Percentiles rank a stretch among this genome's conserved stretches.
Evolutionary conservation across 306 rosid species (phyloP).

Genomic region (Senna tora): DNA sequence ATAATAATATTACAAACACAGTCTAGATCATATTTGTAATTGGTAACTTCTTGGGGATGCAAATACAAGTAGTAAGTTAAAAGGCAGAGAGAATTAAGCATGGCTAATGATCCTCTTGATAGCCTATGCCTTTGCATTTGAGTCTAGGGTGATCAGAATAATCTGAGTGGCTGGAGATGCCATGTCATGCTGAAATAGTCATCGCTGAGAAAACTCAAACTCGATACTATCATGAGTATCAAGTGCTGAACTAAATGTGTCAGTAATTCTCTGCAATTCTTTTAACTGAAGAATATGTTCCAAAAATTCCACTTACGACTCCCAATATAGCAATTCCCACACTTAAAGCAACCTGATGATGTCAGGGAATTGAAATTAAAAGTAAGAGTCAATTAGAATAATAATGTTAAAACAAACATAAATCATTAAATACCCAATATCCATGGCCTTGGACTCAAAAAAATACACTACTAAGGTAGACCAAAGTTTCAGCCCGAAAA

Average conservation of each 20-base stretch:
- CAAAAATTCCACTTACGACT: constrained; percentile 49
- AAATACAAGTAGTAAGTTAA: neutral
- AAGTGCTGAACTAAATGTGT: neutral
- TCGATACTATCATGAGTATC: neutral
- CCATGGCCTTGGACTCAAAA: no score
- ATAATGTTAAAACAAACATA: neutral
- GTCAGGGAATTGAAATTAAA: neutral
- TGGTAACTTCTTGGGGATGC: neutral
- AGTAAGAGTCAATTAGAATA: neutral
- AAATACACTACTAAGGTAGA: no score
- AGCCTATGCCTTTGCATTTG: neutral
- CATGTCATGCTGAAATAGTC: neutral
- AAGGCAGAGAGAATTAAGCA: no score
- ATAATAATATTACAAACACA: neutral
- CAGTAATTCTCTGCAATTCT: constrained; percentile 42
- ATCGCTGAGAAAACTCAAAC: neutral
- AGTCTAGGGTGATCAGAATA: neutral
- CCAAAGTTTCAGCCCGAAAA: no score
- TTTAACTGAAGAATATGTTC: constrained; percentile 57
- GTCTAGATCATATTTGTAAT: neutral
- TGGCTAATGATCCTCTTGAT: neutral
- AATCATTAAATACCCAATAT: constrained; percentile 4
- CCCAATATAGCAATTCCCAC: constrained; percentile 44
- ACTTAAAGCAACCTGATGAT: constrained; percentile 47
- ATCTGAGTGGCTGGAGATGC: neutral